phyloP scores from a whole-genome alignment of 768 basidiomycete genomes.

The Termitomyces titanicus region DNA sequence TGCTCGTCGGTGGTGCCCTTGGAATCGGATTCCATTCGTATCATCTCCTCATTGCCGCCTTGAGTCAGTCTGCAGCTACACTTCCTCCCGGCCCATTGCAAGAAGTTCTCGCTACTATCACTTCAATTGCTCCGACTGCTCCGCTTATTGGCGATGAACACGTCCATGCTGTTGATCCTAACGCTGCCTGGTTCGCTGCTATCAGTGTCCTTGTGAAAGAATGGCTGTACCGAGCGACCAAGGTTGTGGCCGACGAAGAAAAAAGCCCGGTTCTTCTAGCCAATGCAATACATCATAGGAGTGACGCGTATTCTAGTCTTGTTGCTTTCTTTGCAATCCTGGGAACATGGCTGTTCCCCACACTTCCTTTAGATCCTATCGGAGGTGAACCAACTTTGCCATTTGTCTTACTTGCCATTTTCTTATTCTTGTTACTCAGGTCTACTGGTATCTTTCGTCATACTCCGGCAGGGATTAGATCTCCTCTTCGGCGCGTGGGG shows the following conservation, averaged over 20 bases:
- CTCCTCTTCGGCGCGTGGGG: constrained; percentile 68
- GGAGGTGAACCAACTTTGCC: constrained; percentile 59
- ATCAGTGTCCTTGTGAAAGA: constrained; percentile 82
- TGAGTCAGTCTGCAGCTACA: constrained; percentile 61
- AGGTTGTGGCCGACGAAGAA: constrained; percentile 87
- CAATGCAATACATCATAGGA: constrained; percentile 98
- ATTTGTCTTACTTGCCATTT: background rate
- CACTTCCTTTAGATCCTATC: constrained; percentile 88
- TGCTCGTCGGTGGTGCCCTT: constrained; percentile 80
- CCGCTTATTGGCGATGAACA: constrained; percentile 55
- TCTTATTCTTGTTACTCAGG: constrained; percentile 37
- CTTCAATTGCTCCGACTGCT: constrained; percentile 51
- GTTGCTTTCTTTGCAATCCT: constrained; percentile 93
- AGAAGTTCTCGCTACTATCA: constrained; percentile 55
- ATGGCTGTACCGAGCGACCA: constrained; percentile 88
- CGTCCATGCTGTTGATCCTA: constrained; percentile 72
- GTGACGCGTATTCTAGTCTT: constrained; percentile 89
- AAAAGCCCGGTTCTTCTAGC: constrained; percentile 88
- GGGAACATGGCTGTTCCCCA: constrained; percentile 82
- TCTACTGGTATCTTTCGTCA: constrained; percentile 84
- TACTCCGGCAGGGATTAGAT: constrained; percentile 71
- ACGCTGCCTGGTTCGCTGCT: constrained; percentile 96
- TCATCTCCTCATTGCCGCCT: constrained; percentile 71
- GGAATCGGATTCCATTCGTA: constrained; percentile 92
- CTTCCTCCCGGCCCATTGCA: constrained; percentile 64